Evolutionary conservation across 2,329 filamentous ascomycete species (phyloP).

Genomic region (Spiromastix sp.): DNA sequence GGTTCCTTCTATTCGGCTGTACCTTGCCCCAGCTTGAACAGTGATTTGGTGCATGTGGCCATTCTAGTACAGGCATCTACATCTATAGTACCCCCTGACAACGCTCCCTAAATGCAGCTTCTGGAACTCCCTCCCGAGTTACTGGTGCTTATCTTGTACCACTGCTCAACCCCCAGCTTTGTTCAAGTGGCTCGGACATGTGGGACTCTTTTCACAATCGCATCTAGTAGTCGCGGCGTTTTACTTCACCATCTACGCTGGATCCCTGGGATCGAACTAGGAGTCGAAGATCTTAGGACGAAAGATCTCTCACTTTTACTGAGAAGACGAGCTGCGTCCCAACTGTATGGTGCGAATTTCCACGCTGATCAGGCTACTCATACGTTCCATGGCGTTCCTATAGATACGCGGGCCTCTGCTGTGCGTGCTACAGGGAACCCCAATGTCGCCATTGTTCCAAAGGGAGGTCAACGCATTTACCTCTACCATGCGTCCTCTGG

Average conservation of each 20-base stretch:
- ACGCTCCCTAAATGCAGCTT: slow-evolving; percentile 12
- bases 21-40: too few relatives aligned
- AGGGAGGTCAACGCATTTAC: slow-evolving; percentile 19
- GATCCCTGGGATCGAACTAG: slow-evolving; percentile 22
- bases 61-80: too few relatives aligned
- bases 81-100: too few relatives aligned
- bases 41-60: too few relatives aligned
- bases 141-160: slow-evolving; percentile 27
- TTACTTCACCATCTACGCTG: slow-evolving; percentile 26
- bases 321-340: slow-evolving; percentile 18
- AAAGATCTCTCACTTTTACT: slow-evolving; percentile 23
- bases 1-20: too few relatives aligned
- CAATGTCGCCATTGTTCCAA: slow-evolving; percentile 20
- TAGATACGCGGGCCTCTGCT: slow-evolving; percentile 26
- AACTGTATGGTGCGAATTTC: slow-evolving; percentile 28
- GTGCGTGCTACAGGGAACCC: slow-evolving; percentile 7
- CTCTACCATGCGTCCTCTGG: slow-evolving; percentile 17
- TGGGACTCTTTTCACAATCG: slow-evolving; percentile 25
- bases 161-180: slow-evolving; percentile 25
- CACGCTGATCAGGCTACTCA: slow-evolving; percentile 21
- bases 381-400: slow-evolving; percentile 15
- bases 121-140: slow-evolving; percentile 33
- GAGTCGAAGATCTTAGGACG: slow-evolving; percentile 11
- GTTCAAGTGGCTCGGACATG: slow-evolving; percentile 29
- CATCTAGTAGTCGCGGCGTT: slow-evolving; percentile 23